Conservation (phyloP, 352 stramenopile genomes). For the Phytophthora pinifolia region DNA sequence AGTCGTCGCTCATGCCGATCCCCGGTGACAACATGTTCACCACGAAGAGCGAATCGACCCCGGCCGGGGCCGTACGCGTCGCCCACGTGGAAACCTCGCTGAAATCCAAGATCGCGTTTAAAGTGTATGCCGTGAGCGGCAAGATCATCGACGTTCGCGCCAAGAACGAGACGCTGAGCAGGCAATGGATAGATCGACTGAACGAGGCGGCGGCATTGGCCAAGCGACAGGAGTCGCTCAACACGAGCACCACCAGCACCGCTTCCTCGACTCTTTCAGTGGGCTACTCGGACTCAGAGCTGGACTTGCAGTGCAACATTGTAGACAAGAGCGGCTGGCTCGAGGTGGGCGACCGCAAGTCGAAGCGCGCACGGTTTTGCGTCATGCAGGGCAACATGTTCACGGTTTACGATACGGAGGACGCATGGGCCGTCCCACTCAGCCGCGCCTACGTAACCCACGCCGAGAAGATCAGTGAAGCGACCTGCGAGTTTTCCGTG, state of each 20-base stretch:
- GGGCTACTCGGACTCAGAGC: constrained; percentile 70
- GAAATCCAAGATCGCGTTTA: constrained; percentile 84
- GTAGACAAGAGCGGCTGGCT: constrained; percentile 83
- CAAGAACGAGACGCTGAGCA: constrained; percentile 75
- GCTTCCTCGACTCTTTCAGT: constrained; percentile 62
- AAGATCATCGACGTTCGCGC: constrained; percentile 84
- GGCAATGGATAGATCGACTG: constrained; percentile 73
- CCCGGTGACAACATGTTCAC: constrained; percentile 66
- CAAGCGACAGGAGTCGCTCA: constrained; percentile 78
- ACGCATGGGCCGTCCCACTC: constrained; percentile 77
- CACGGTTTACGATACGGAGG: constrained; percentile 80
- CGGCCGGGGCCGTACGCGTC: constrained; percentile 67
- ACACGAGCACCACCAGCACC: constrained; percentile 72
- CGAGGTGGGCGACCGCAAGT: constrained; percentile 77
- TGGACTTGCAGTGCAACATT: constrained; percentile 71
- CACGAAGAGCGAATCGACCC: constrained; percentile 71
- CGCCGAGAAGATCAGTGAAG: constrained; percentile 60
- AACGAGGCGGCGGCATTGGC: constrained; percentile 66
- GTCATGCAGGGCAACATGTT: constrained; percentile 84
- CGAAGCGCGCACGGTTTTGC: constrained; percentile 70
- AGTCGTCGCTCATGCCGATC: constrained; percentile 58
- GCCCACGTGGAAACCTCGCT: constrained; percentile 72
- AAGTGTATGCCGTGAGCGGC: constrained; percentile 77
- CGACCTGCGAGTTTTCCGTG: constrained; percentile 63
- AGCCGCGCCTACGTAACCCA: constrained; percentile 75